These are phyloP conservation scores for Hypoxylon sp. DNA, from an alignment of 2,329 filamentous ascomycete species.

Conservation along the genomic window DNA sequence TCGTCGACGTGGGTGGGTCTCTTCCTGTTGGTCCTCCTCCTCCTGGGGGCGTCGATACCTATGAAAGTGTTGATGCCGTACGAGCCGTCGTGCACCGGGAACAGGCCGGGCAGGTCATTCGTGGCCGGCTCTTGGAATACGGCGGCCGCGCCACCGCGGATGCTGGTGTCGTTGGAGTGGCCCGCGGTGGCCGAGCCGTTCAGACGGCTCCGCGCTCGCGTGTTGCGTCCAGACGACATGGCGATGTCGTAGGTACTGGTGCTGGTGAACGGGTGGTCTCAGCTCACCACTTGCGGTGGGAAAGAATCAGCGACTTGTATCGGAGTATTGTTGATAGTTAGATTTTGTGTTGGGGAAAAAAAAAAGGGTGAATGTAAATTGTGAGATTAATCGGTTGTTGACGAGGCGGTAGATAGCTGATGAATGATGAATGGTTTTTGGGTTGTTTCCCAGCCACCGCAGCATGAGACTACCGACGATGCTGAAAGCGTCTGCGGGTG, in stretches of 20 bases:
- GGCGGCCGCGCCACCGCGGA: not conserved
- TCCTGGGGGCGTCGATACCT: constrained; percentile 34
- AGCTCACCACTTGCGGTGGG: constrained; percentile 20
- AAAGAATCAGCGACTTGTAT: constrained; percentile 1
- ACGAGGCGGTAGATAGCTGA: constrained; percentile 35
- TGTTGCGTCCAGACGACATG: constrained; percentile 33
- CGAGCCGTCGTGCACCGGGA: constrained; percentile 48
- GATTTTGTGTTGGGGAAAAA: constrained; percentile 7
- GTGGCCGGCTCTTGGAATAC: constrained; percentile 26
- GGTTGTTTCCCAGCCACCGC: constrained; percentile 30
- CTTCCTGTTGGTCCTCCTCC: constrained; percentile 36
- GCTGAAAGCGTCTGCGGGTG: constrained; percentile 44
- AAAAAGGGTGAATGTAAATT: constrained; percentile 3
- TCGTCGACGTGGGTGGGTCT: constrained; percentile 37
- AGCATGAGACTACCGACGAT: constrained; percentile 16
- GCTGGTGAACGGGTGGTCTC: too few species aligned
- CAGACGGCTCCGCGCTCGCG: constrained; percentile 21
- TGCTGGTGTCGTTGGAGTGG: not conserved
- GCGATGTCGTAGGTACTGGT: not conserved
- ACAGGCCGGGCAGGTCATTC: constrained; percentile 44
- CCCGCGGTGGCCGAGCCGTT: too few species aligned
- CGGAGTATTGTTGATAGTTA: constrained; percentile 3
- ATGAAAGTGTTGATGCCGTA: constrained; percentile 50
- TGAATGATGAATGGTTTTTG: constrained; percentile 45
- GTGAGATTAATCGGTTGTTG: constrained; percentile 14